Conservation (phyloP, 2,329 filamentous ascomycete species). For the Diplodia scrobiculata region DNA sequence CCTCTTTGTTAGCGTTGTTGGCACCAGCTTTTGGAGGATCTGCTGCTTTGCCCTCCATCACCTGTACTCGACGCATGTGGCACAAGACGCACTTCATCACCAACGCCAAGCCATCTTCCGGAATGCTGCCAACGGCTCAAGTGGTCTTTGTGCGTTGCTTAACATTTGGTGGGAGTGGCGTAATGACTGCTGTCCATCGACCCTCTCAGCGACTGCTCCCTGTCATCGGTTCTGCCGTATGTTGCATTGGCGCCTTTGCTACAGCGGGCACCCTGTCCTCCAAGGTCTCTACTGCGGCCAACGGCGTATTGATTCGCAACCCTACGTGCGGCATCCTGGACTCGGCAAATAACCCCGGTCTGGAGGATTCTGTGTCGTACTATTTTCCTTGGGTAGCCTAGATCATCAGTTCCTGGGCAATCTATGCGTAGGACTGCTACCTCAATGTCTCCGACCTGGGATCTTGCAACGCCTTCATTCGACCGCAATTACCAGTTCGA, state of each 20-base stretch:
- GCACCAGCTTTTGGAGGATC: background rate
- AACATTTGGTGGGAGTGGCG: constrained; percentile 31
- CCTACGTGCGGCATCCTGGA: background rate
- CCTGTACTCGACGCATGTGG: background rate
- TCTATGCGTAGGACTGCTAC: background rate
- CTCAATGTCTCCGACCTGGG: background rate
- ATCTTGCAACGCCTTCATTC: background rate
- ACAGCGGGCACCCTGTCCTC: background rate
- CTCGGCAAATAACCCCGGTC: background rate
- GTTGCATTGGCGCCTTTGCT: background rate
- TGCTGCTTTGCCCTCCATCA: background rate
- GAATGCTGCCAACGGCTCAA: constrained; percentile 36
- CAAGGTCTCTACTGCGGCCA: background rate
- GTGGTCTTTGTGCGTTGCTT: constrained; percentile 28
- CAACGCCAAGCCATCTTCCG: constrained; percentile 43
- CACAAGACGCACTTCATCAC: constrained; percentile 39
- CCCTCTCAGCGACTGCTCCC: constrained; percentile 30
- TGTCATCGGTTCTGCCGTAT: background rate
- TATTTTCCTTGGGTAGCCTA: background rate
- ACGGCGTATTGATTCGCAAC: background rate
- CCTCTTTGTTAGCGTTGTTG: background rate
- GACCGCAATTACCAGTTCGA: background rate
- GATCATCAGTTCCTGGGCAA: background rate
- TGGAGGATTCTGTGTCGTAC: background rate
- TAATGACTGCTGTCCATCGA: constrained; percentile 10